Base-by-base conservation (phyloP, 2,329 filamentous ascomycete species). In the Diaporthe velutina region DNA sequence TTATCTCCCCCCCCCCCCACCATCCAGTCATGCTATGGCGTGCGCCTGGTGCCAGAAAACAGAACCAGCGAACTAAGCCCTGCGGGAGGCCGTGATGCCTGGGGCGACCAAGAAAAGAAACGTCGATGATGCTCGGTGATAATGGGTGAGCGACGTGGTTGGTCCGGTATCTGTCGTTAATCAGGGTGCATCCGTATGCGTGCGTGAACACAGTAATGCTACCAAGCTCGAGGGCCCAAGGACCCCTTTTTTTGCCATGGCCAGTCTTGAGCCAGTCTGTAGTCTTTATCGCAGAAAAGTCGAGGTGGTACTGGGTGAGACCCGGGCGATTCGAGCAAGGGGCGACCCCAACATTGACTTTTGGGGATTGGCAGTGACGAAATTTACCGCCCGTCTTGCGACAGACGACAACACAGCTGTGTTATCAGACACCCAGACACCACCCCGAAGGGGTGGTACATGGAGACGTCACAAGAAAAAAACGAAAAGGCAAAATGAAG, bases 1-100 rank as follows among this genome's bases (percentile, higher is more conserved):
- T 75, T 75, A 75, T 75, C 73, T 73, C 42, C 25, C 48, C 73
- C 73, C 73, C 52, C 71, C 30, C 61, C 70, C n/a, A 30, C 55
- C 61, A 22, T 61, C 52, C 68, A 73, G 73, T 68, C 61, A 75
- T 45, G 55, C 4, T 45, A 38, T 61, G 70, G 64, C 64, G 33
- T 52, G 33, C 30, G 30, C 30, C 64, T 25, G 4, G 45, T 13
- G 19, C 45, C 58, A 40, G 33, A 28, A n/a, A 52, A 50, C 13
- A 45, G 28, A 72, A 38, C 42, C 30, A 68, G 35, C 33, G 66
- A 55, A 30, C 42, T 67, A 66, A 67, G 57, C 58, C 68, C 58
- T 74, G 73, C 55, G 73, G 45, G n/a, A n/a, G 38, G 50, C 67
- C 57, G 7, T 8, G 30, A 52, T 45, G 19, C 9, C 7, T 19